A percentile compares a stretch with the other conserved stretches of the same genome.
These are phyloP conservation scores for Avena insularis DNA, from an alignment of 176 grass and related monocot species.

Conservation along the genomic window DNA sequence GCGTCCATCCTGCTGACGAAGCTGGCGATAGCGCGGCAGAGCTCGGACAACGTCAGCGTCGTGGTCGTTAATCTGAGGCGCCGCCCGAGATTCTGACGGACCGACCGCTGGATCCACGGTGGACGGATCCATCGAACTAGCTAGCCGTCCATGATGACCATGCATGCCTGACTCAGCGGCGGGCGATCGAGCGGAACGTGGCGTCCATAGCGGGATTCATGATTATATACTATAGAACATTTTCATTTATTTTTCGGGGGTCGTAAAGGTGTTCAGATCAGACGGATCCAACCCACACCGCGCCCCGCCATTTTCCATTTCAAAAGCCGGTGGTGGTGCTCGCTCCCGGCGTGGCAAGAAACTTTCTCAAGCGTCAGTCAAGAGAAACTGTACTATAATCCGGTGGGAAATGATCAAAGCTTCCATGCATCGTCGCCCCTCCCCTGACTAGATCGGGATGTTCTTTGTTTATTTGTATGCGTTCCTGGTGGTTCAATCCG, in stretches of 20 bases:
- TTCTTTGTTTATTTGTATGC: not conserved
- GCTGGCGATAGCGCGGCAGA: slow-evolving; percentile 80
- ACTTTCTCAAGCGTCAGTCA: slow-evolving; percentile 41
- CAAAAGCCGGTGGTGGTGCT: not conserved
- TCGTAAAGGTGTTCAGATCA: not conserved
- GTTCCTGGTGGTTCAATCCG: not conserved
- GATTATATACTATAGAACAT: slow-evolving; percentile 1
- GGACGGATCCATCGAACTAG: not conserved
- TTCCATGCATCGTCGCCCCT: not conserved
- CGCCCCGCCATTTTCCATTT: not conserved
- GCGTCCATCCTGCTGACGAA: slow-evolving; percentile 83
- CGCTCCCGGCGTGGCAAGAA: slow-evolving; percentile 38
- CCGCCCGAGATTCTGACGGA: slow-evolving; percentile 44
- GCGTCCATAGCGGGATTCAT: not conserved
- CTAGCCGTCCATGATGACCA: not conserved
- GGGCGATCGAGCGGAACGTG: not conserved
- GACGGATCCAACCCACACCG: slow-evolving; percentile 33
- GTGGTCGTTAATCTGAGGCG: slow-evolving; percentile 73
- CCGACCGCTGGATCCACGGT: not conserved
- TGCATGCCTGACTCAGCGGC: not conserved
- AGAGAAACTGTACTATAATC: slow-evolving; percentile 48
- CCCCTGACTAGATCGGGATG: slow-evolving; percentile 31
- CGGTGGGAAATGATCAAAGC: slow-evolving; percentile 18
- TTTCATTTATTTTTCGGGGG: slow-evolving; percentile 30
- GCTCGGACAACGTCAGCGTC: slow-evolving; percentile 78